Percentiles rank a stretch among this genome's conserved stretches.
phyloP scores from a whole-genome alignment of 2,329 filamentous ascomycete genomes.

The Ascosphaera aggregata region DNA sequence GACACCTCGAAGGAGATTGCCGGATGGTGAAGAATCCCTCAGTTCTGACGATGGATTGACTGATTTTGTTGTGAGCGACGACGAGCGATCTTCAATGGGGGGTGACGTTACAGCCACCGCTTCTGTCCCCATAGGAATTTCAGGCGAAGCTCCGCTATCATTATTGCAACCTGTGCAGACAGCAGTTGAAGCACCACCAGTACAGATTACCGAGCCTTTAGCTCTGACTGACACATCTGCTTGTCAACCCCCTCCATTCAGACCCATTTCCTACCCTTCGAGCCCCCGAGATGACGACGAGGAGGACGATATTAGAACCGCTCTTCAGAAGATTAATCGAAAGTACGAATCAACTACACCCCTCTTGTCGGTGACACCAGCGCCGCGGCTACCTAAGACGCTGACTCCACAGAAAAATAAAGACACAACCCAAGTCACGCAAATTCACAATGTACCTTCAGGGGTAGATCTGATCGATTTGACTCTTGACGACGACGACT shows the following conservation, averaged over 20 bases:
- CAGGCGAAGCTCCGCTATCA: background rate
- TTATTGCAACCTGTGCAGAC: background rate
- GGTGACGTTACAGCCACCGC: constrained; percentile 3
- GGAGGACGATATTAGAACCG: background rate
- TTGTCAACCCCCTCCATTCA: background rate
- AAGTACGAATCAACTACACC: background rate
- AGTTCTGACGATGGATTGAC: constrained; percentile 10
- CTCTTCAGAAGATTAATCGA: background rate
- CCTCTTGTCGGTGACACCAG: background rate
- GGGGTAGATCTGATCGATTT: background rate
- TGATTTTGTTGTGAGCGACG: constrained; percentile 12
- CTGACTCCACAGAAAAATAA: too few species aligned
- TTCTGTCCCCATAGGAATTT: constrained; percentile 1
- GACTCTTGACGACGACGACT: background rate
- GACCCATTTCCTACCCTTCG: background rate
- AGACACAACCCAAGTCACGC: too few species aligned
- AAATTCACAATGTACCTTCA: background rate
- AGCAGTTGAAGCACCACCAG: background rate
- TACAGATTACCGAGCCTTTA: background rate
- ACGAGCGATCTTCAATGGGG: background rate
- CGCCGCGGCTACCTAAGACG: too few species aligned
- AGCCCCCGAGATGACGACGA: background rate
- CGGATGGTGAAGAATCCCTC: constrained; percentile 14
- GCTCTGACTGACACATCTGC: background rate
- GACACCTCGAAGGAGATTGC: background rate